phyloP scores from a whole-genome alignment of 208 protist species.

The Crithidia thermophila region DNA sequence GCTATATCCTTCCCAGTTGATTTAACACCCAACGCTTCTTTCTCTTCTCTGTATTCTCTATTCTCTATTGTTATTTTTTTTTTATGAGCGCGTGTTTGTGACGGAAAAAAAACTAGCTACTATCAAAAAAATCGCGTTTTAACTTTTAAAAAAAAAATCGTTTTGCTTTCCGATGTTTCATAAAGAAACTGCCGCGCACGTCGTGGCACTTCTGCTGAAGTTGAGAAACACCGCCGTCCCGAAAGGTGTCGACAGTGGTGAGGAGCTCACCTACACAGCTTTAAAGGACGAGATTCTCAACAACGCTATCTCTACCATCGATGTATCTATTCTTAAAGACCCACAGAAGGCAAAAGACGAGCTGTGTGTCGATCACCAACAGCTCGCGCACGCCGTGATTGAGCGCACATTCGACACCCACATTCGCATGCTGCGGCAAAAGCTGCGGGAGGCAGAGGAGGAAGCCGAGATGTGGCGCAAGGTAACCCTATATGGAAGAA shows the following conservation, averaged over 20 bases:
- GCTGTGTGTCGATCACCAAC: constrained; percentile 21
- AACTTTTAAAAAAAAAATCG: not conserved
- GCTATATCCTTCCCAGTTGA: too few species aligned
- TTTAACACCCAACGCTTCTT: too few species aligned
- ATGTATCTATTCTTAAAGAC: not conserved
- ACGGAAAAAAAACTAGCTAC: too few species aligned
- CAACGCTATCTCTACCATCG: constrained; percentile 8
- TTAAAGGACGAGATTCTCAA: constrained; percentile 22
- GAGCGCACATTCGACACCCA: constrained; percentile 26
- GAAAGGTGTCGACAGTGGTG: constrained; percentile 27
- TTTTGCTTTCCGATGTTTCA: not conserved
- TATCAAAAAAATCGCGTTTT: too few species aligned
- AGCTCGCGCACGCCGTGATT: constrained; percentile 21
- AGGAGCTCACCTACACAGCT: constrained; percentile 26
- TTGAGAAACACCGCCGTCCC: constrained; percentile 10
- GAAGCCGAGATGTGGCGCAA: constrained; percentile 24
- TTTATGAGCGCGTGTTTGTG: not conserved
- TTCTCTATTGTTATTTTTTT: not conserved
- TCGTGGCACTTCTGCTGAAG: constrained; percentile 8
- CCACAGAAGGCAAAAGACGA: not conserved
- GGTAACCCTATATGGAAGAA: constrained; percentile 11
- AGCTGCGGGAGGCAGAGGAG: constrained; percentile 24
- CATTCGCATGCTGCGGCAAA: constrained; percentile 20
- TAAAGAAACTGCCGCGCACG: not conserved
- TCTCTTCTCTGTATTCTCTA: not conserved